Base-by-base conservation (phyloP, 495 filamentous ascomycete genomes). In the Aspergillus egyptiacus region DNA sequence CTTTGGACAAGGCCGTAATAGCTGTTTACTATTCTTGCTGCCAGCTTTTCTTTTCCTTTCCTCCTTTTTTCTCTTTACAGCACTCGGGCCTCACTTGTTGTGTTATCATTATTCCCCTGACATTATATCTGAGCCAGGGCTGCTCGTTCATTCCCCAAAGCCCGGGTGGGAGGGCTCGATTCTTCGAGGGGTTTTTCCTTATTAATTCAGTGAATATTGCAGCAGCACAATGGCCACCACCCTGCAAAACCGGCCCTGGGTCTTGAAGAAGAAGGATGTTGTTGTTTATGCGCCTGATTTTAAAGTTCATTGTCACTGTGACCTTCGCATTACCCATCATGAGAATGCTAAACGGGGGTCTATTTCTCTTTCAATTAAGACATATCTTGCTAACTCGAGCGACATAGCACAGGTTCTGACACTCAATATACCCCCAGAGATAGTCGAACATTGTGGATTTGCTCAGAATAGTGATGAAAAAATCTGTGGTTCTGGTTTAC, bases 151-250 rank as follows among this genome's bases (percentile, higher is more conserved):
- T 52, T 17, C 36, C 42, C 37, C 30, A 56, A 56, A 56, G 49
- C 48, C 54, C 45, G 48, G 54, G 54, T 46, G 48, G 54, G 54
- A 46, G 49, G 54, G 49, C 54, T 56, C 54, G 54, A 56, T 52
- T 50, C 39, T 34, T 56, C 50, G 54, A 56, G 54, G 54, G 54
- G n/a, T n/a, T 39, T 52, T 25, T 14, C 28, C 37, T 45, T 50
- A 24, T 47, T 40, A 31, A 23, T 25, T 27, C 34, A n/a, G n/a
- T n/a, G 10, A 35, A 46, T 46, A 9, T 50, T 50, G 52, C 40
- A 41, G 43, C 13, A 47, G 28, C 33, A 47, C 45, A 44, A 54
- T 50, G 47, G 51, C 47, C 41, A 43, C 28, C 36, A 43, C 23
- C 28, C 53, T 49, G 45, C 48, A 41, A 52, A 51, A 38, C 44